These are phyloP conservation scores for Monosporascus sp. DNA, from an alignment of 2,329 filamentous ascomycete genomes.

Conservation along the genomic window DNA sequence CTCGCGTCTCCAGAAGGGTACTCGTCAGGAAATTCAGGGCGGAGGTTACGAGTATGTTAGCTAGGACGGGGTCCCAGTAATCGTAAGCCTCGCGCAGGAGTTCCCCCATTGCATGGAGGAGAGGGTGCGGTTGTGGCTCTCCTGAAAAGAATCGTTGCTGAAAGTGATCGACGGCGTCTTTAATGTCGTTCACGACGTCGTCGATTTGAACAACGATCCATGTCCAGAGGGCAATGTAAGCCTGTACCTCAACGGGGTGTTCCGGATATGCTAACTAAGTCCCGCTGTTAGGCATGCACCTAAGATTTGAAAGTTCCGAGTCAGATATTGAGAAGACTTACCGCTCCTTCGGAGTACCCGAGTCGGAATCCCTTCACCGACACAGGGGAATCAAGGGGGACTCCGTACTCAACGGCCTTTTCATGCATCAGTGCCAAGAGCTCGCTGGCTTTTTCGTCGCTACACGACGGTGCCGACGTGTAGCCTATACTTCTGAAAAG, in stretches of 20 bases:
- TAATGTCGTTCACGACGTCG: slow-evolving; percentile 12
- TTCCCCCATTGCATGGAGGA: slow-evolving; percentile 8
- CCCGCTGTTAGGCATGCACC: neutral
- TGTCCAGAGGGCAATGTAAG: slow-evolving; percentile 15
- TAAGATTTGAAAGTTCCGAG: neutral
- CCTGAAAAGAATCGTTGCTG: slow-evolving; percentile 12
- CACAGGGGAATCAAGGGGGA: slow-evolving; percentile 11
- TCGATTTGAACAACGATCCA: slow-evolving; percentile 18
- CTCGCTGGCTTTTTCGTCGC: slow-evolving; percentile 25
- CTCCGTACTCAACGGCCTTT: slow-evolving; percentile 11
- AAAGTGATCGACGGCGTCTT: slow-evolving; percentile 11
- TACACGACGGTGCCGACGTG: slow-evolving; percentile 20
- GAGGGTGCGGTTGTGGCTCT: slow-evolving; percentile 12
- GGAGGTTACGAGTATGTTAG: slow-evolving; percentile 13
- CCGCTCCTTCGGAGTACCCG: slow-evolving; percentile 11
- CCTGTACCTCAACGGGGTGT: slow-evolving; percentile 10
- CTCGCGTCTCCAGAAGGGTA: slow-evolving; percentile 15
- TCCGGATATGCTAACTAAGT: slow-evolving; percentile 14
- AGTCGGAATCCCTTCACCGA: slow-evolving; percentile 14
- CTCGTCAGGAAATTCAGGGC: slow-evolving; percentile 15
- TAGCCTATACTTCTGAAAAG: neutral
- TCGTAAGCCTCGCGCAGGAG: slow-evolving; percentile 12
- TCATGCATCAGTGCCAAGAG: slow-evolving; percentile 16
- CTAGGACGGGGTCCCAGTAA: slow-evolving; percentile 11
- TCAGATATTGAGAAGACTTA: slow-evolving; percentile 1